Base-by-base conservation (phyloP, 2,329 filamentous ascomycete species). In the Ceratocystis papillata region DNA sequence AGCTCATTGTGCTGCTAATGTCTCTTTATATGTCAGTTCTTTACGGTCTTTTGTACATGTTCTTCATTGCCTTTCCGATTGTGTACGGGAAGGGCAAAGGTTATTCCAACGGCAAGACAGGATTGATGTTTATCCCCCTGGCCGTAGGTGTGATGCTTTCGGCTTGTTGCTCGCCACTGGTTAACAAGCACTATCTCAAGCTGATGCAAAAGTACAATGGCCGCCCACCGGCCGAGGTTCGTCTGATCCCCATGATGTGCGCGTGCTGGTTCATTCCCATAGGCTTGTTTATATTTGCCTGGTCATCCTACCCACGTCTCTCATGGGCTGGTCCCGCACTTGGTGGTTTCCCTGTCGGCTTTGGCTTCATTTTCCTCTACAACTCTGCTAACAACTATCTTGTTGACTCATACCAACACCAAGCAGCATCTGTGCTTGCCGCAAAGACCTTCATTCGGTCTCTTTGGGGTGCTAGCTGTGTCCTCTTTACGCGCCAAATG, bases 81-180 rank as follows among this genome's bases (percentile, higher is more conserved):
- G 79, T 96, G 67, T 96, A 88, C 77, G 82, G 90, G 70, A 79
- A 85, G 74, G 87, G 88, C 67, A 95, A 96, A 76, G 88, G 88
- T 1, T 96, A 87, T 75, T 84, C 80, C 2, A 81, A 89, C 33
- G 82, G 87, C 45, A 86, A 79, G 33, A 91, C 89, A 0, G 90
- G 90, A 60, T 79, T 95, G 7, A 93, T 94, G 87, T 95, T 95
- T 75, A 91, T 94, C 69, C 89, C 89, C 1, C 74, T 94, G 59
- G 89, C 89, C 6, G 77, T 94, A 20, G 90, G 90, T 63, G 89
- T 69, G 17, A 20, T 93, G 1, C 68, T 77, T 53, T 88, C 87
- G 0, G 87, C 89, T 17, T 72, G 76, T 12, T 89, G 84, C 74
- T 79, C 88, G 0, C 87, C 90, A 0, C 70, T 87, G 0, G 84